These are phyloP conservation scores for Xylaria castorea DNA, from an alignment of 495 filamentous ascomycete species.

Conservation along the genomic window DNA sequence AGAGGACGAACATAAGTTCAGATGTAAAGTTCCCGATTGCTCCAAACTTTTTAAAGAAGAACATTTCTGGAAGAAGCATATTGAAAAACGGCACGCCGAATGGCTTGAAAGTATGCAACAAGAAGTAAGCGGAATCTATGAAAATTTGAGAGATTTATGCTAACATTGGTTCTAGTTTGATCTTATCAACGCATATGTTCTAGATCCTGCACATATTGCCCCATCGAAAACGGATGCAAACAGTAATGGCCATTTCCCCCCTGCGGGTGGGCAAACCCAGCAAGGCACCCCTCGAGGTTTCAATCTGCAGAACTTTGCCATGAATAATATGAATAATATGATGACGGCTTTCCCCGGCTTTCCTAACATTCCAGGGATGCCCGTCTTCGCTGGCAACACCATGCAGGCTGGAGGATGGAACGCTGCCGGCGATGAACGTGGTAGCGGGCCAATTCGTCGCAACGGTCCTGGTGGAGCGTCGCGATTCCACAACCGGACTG, in stretches of 20 bases:
- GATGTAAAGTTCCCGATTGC: constrained; percentile 95
- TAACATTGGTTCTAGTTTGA: constrained; percentile 64
- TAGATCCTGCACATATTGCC: constrained; percentile 91
- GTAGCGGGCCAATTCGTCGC: constrained; percentile 55
- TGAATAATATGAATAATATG: constrained; percentile 62
- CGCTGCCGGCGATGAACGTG: constrained; percentile 53
- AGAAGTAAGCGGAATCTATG: constrained; percentile 67
- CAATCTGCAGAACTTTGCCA: constrained; percentile 71
- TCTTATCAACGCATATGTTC: constrained; percentile 89
- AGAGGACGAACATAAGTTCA: constrained; percentile 94
- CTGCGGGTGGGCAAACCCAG: constrained; percentile 70
- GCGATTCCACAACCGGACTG: constrained; percentile 54
- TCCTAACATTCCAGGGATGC: constrained; percentile 52
- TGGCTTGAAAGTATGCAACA: constrained; percentile 82
- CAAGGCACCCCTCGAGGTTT: constrained; percentile 93
- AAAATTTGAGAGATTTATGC: neutral
- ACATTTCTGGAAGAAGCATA: constrained; percentile 95
- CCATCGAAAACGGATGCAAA: constrained; percentile 95
- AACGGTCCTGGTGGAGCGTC: constrained; percentile 49
- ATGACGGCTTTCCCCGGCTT: constrained; percentile 58
- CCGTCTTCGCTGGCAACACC: constrained; percentile 62
- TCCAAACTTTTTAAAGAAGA: constrained; percentile 97
- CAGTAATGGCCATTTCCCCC: constrained; percentile 93
- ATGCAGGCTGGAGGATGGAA: constrained; percentile 56
- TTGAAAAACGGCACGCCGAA: constrained; percentile 92